Conservation (phyloP, 2,329 filamentous ascomycete genomes). For the Diaporthe destruens region DNA sequence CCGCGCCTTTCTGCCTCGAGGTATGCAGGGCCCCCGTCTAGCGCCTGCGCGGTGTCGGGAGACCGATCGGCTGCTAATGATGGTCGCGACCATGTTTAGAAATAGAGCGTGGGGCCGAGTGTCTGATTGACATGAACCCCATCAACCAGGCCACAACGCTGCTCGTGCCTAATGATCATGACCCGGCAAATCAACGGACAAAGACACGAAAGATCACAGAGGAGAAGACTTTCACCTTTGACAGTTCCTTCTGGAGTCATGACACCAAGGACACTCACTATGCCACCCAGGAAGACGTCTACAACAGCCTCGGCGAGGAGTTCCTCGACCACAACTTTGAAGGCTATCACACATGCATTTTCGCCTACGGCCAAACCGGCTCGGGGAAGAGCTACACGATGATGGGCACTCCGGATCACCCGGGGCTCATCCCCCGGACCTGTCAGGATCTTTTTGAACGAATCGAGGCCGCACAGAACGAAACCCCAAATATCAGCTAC, state of each 20-base stretch:
- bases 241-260: conserved; percentile 99
- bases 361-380: conserved; percentile 97
- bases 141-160: conserved; percentile 87
- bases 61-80: conserved; percentile 30
- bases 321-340: conserved; percentile 99
- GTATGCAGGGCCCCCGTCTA: conserved; percentile 56
- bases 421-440: conserved; percentile 92
- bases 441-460: conserved; percentile 96
- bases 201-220: conserved; percentile 82
- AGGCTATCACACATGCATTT: conserved; percentile 99
- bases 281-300: conserved; percentile 91
- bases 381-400: conserved; percentile 98
- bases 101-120: conserved; percentile 82
- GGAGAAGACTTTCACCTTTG: conserved; percentile 94
- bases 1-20: conserved; percentile 82
- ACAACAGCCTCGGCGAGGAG: conserved; percentile 93
- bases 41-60: conserved; percentile 21
- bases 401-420: conserved; percentile 90
- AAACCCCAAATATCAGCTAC: conserved; percentile 93
- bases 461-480: conserved; percentile 81
- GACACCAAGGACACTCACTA: conserved; percentile 84
- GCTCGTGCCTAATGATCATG: conserved; percentile 61
- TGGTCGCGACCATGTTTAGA: conserved; percentile 66
- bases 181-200: conserved; percentile 66
- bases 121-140: conserved; percentile 93